A percentile compares a stretch with the other conserved stretches of the same genome.
Conservation (phyloP, 139 green algal species). For the Chlamydomonas incerta region DNA sequence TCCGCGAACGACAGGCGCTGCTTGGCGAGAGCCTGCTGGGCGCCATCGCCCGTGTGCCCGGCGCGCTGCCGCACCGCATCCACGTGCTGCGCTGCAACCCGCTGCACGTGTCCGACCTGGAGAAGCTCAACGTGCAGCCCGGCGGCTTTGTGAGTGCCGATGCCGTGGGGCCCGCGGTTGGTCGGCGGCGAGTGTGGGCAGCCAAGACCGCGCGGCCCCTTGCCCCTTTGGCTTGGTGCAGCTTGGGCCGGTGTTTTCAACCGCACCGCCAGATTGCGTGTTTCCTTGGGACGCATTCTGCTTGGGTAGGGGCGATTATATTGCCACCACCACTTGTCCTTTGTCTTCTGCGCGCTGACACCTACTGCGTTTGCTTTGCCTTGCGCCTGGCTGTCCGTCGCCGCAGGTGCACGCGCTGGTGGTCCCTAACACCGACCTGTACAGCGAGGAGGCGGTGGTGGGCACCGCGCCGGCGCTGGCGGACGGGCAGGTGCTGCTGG, state of each 20-base stretch:
- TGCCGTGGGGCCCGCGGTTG: no score
- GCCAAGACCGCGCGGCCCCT: no score
- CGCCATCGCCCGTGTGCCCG: neutral
- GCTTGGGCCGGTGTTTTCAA: no score
- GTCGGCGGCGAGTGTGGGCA: no score
- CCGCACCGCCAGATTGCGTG: no score
- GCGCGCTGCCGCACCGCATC: neutral
- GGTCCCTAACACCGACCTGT: neutral
- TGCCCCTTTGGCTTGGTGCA: no score
- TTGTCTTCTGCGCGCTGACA: no score
- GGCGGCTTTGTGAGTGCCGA: neutral
- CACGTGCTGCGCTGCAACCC: conserved; percentile 19
- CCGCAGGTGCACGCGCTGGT: conserved; percentile 6
- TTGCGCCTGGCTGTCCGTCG: no score
- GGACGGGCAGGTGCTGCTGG: conserved; percentile 27
- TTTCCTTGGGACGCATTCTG: no score
- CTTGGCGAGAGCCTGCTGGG: neutral
- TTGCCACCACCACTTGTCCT: no score
- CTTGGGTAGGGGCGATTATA: no score
- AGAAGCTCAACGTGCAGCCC: conserved; percentile 13
- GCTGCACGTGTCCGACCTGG: neutral
- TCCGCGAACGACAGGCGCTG: neutral
- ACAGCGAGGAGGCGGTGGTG: neutral
- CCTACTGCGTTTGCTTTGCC: no score
- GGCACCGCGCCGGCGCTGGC: conserved; percentile 5